Evolutionary conservation across 108 stramenopile species (phyloP).

Genomic region (Skeletonema potamos): DNA sequence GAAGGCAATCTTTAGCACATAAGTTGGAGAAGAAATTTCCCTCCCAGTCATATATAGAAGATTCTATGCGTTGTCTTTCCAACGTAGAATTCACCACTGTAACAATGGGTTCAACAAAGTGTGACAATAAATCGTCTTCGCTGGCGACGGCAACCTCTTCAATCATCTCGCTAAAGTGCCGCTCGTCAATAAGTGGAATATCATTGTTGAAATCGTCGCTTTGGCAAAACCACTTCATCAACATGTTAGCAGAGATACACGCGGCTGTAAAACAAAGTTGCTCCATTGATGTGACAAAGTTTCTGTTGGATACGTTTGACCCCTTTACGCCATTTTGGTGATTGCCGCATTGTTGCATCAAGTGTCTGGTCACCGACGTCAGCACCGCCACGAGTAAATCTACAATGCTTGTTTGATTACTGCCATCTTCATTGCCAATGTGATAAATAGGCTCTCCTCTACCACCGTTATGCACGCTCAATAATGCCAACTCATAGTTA

Average conservation of each 20-base stretch:
- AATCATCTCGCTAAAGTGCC: constrained; percentile 11
- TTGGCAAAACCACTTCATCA: constrained; percentile 10
- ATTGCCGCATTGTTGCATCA: constrained; percentile 2
- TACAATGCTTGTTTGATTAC: constrained; percentile 5
- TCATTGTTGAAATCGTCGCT: not conserved
- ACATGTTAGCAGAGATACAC: constrained; percentile 27
- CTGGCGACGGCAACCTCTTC: constrained; percentile 16
- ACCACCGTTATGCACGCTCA: constrained; percentile 2
- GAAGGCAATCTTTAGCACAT: constrained; percentile 29
- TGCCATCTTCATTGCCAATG: not conserved
- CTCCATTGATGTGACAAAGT: constrained; percentile 26
- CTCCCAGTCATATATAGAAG: constrained; percentile 2
- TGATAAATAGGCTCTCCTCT: not conserved
- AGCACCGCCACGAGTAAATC: constrained; percentile 33
- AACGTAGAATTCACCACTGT: constrained; percentile 16
- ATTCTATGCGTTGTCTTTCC: constrained; percentile 4
- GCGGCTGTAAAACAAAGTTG: constrained; percentile 30
- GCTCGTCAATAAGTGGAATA: constrained; percentile 4
- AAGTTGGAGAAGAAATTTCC: constrained; percentile 8
- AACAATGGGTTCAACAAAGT: constrained; percentile 22
- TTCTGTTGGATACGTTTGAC: not conserved
- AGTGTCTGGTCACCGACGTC: constrained; percentile 23
- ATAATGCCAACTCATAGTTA: constrained; percentile 21
- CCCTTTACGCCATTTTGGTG: not conserved
- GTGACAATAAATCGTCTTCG: constrained; percentile 2